Conservation (phyloP, 768 basidiomycete genomes). For the Cystobasidium tubakii region DNA sequence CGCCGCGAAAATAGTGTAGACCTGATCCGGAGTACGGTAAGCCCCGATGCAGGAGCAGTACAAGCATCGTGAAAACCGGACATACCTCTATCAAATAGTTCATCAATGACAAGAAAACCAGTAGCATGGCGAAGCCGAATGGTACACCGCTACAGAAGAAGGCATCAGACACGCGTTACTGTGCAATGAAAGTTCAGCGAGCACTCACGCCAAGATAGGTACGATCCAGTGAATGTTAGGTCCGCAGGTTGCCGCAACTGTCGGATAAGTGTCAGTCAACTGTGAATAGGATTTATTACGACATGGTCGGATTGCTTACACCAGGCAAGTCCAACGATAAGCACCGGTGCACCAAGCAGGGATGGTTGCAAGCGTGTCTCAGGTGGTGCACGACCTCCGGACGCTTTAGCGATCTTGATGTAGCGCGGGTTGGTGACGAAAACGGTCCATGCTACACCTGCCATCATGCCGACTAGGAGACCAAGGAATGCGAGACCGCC, state of each 20-base stretch:
- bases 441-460: constrained; percentile 38
- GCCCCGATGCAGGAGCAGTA: neutral
- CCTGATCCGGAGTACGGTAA: neutral
- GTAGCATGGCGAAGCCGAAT: constrained; percentile 36
- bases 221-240: constrained; percentile 59
- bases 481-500: constrained; percentile 50
- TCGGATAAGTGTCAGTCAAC: constrained; percentile 5
- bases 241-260: constrained; percentile 41
- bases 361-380: constrained; percentile 51
- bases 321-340: constrained; percentile 47
- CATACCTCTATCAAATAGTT: constrained; percentile 32
- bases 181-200: neutral
- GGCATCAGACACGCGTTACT: neutral
- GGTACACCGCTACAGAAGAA: constrained; percentile 9
- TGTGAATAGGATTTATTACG: constrained; percentile 26
- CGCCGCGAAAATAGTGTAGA: constrained; percentile 43
- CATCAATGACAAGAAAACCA: constrained; percentile 31
- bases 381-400: constrained; percentile 49
- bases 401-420: constrained; percentile 45
- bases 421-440: constrained; percentile 50
- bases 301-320: constrained; percentile 38
- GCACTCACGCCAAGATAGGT: constrained; percentile 56
- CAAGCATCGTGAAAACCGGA: neutral
- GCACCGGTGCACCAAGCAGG: constrained; percentile 49
- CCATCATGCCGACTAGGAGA: constrained; percentile 34